Percentiles rank a stretch among this genome's conserved stretches.
phyloP scores from a whole-genome alignment of 805 yeast species.

The Metschnikowia kofuensis region DNA sequence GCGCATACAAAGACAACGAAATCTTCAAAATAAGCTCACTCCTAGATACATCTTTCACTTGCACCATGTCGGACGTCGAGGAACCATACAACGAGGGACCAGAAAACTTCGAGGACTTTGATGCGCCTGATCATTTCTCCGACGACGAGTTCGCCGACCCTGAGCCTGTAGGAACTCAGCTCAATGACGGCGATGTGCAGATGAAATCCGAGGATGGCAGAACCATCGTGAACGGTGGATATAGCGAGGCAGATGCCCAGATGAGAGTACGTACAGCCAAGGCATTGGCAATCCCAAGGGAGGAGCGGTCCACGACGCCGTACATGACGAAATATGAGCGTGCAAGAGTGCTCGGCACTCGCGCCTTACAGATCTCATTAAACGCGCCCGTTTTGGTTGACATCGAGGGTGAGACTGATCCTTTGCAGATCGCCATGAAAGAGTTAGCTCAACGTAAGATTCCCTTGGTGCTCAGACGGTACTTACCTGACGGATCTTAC shows the following conservation, averaged over 20 bases:
- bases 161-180: slow-evolving; percentile 21
- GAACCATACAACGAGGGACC: slow-evolving; percentile 65
- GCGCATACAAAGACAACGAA: slow-evolving; percentile 1
- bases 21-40: slow-evolving; percentile 3
- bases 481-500: slow-evolving; percentile 92
- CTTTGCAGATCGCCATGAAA: slow-evolving; percentile 95
- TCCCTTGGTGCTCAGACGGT: slow-evolving; percentile 93
- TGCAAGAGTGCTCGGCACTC: slow-evolving; percentile 95
- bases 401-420: slow-evolving; percentile 98
- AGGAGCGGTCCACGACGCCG: slow-evolving; percentile 91
- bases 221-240: slow-evolving; percentile 67
- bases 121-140: slow-evolving; percentile 73
- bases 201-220: slow-evolving; percentile 67
- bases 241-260: slow-evolving; percentile 53
- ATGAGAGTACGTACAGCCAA: slow-evolving; percentile 60
- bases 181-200: slow-evolving; percentile 36
- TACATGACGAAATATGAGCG: slow-evolving; percentile 99
- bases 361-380: slow-evolving; percentile 96
- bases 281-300: slow-evolving; percentile 86
- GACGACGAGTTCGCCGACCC: slow-evolving; percentile 58
- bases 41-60: slow-evolving; percentile 1
- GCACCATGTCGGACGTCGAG: slow-evolving; percentile 41
- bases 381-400: slow-evolving; percentile 98
- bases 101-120: slow-evolving; percentile 76
- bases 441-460: slow-evolving; percentile 93